Base-by-base conservation (phyloP, 306 rosid species). In the Castanea crenata region DNA sequence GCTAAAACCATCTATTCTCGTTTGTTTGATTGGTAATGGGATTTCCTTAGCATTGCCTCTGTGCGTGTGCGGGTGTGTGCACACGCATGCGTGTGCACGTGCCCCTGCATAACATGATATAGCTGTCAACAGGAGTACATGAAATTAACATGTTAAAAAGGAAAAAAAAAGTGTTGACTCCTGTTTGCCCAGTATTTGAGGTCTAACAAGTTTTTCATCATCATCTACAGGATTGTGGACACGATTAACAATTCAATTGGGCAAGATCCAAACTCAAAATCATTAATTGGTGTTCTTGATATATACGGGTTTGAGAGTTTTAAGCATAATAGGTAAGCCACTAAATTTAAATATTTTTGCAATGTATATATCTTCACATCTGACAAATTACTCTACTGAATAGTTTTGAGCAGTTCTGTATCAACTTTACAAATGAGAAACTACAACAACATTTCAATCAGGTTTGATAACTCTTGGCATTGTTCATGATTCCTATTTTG, bases 401-500 rank as follows among this genome's bases (percentile, higher is more conserved):
- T 58, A 96, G 99, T 86, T 96, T 96, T 79, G 99, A 96, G 92
- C 99, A 96, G 98, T 96, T 96, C 84, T 96, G 99, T 83, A 96
- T 96, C 82, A 96, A 96, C 87, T 96, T 96, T 77, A 96, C 99
- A 29, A 96, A 96, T 74, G 99, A 96, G 89, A 96, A 96, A 89
- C 88, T 96, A 85, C 99, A 96, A 82, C 99, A 96, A 85, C 99
- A 96, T 90, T 96, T 96, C 89, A 96, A 96, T 86, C 99, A 96
- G 98, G 99, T 96, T 84, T 55, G 83, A 34, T 74, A 67, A 63
- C 76, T 81, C 86, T 77, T 76, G 64, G 62, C 79, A 63, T 49
- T 67, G 41, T 38, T 80, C 80, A 70, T 77, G 68, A 56, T 56
- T 20, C 49, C 58, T 69, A 64, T 55, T 78, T 74, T 49, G 49